Evolutionary conservation across 805 yeast genomes (phyloP).

Genomic region (Nadsonia fulvescens): DNA sequence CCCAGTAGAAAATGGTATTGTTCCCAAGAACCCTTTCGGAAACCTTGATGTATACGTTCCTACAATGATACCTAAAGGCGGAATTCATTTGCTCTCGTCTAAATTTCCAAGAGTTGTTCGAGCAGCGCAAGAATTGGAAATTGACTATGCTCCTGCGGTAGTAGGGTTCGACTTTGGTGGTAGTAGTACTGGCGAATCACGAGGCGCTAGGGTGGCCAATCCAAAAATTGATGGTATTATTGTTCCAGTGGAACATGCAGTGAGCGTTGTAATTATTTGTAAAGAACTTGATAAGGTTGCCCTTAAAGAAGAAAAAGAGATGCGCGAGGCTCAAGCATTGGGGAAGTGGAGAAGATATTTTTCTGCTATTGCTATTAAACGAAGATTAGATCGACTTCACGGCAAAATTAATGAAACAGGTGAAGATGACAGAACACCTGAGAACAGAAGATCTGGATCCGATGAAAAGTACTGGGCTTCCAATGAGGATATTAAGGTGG

Average conservation of each 20-base stretch:
- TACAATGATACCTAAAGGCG: slow-evolving; percentile 73
- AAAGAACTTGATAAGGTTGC: slow-evolving; percentile 21
- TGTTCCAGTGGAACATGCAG: slow-evolving; percentile 41
- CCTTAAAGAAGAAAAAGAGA: slow-evolving; percentile 29
- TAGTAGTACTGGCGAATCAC: too few relatives aligned
- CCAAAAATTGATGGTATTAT: slow-evolving; percentile 64
- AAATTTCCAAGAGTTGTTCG: too few relatives aligned
- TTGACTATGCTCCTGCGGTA: slow-evolving; percentile 79
- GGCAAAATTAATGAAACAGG: slow-evolving; percentile 8
- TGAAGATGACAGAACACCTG: slow-evolving; percentile 1
- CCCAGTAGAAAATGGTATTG: slow-evolving; percentile 42
- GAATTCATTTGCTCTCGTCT: slow-evolving; percentile 43
- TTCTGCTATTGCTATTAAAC: slow-evolving; percentile 15
- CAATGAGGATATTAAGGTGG: slow-evolving; percentile 3
- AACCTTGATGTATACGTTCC: slow-evolving; percentile 67
- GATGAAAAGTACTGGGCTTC: slow-evolving; percentile 6
- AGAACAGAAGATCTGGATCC: slow-evolving; percentile 1
- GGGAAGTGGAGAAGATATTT: slow-evolving; percentile 20
- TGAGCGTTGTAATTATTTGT: slow-evolving; percentile 37
- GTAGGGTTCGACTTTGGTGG: slow-evolving; percentile 68
- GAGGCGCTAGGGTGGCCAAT: slow-evolving; percentile 29
- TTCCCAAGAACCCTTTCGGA: slow-evolving; percentile 63
- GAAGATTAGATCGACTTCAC: slow-evolving; percentile 11
- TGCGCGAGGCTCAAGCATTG: slow-evolving; percentile 24
- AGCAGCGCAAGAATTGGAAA: slow-evolving; percentile 53